phyloP scores from a whole-genome alignment of 495 filamentous ascomycete genomes.

The Daldinia decipiens region DNA sequence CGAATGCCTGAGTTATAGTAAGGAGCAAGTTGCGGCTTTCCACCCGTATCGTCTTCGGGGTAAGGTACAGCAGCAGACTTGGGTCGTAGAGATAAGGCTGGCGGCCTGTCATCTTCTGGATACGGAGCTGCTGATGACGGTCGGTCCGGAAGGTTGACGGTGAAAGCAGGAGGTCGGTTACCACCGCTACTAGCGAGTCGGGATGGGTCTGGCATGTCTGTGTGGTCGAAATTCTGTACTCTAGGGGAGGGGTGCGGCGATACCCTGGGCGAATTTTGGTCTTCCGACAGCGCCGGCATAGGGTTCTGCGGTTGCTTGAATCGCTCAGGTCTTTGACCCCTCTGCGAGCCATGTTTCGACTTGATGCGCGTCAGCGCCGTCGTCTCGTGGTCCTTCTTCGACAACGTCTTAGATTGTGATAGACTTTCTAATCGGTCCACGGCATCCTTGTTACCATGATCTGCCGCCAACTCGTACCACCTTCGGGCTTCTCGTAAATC shows the following conservation, averaged over 20 bases:
- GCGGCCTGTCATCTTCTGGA: conserved; percentile 66
- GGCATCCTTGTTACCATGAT: conserved; percentile 93
- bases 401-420: conserved; percentile 83
- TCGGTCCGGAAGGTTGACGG: conserved; percentile 57
- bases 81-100: conserved; percentile 50
- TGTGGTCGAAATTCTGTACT: conserved; percentile 50
- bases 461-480: conserved; percentile 92
- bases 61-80: conserved; percentile 59
- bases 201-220: conserved; percentile 77
- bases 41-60: conserved; percentile 60
- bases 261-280: conserved; percentile 37
- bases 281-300: conserved; percentile 65
- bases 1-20: conserved; percentile 52
- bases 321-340: conserved; percentile 74
- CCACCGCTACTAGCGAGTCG: conserved; percentile 56
- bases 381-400: conserved; percentile 90
- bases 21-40: conserved; percentile 46
- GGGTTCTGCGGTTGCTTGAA: conserved; percentile 59
- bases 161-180: conserved; percentile 57
- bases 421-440: conserved; percentile 83
- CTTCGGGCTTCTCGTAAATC: conserved; percentile 83
- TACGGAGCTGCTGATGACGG: conserved; percentile 71
- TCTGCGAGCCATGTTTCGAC: conserved; percentile 88
- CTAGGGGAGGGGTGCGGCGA: conserved; percentile 49
- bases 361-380: conserved; percentile 90